Percentiles rank a stretch among this genome's conserved stretches.
These are phyloP conservation scores for Saccharum officinarum DNA, from an alignment of 176 grass and related monocot genomes.

Conservation along the genomic window DNA sequence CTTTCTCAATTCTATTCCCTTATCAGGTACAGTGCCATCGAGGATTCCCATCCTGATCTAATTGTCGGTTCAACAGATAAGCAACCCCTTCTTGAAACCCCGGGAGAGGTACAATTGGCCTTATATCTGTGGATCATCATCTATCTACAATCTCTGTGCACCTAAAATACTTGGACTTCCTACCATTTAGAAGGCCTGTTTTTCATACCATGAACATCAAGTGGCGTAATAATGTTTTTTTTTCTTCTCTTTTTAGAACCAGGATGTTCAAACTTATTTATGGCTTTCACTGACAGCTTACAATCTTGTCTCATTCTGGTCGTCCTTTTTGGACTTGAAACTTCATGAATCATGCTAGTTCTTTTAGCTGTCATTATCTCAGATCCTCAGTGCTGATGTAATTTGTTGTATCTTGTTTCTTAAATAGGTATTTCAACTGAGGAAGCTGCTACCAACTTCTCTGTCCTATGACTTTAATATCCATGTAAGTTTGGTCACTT, in stretches of 20 bases:
- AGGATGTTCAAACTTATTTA: background rate
- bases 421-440: slow-evolving; percentile 83
- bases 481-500: slow-evolving; percentile 71
- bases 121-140: slow-evolving; percentile 16
- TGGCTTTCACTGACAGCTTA: slow-evolving; percentile 7
- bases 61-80: slow-evolving; percentile 79
- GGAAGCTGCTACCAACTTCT: slow-evolving; percentile 95
- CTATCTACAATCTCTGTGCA: background rate
- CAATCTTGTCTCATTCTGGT: background rate
- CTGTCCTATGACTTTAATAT: slow-evolving; percentile 96
- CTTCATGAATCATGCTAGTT: background rate
- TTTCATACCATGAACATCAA: slow-evolving; percentile 11
- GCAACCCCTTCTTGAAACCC: slow-evolving; percentile 92
- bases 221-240: background rate
- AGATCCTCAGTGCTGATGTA: slow-evolving; percentile 10
- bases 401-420: slow-evolving; percentile 38
- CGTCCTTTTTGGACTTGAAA: background rate
- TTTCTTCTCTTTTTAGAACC: background rate
- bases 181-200: background rate
- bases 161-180: background rate
- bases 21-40: slow-evolving; percentile 60
- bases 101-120: slow-evolving; percentile 66
- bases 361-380: slow-evolving; percentile 18
- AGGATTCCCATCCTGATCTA: slow-evolving; percentile 55
- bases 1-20: slow-evolving; percentile 10